A percentile compares a stretch with the other conserved stretches of the same genome.
phyloP scores from a whole-genome alignment of 1,284 basidiomycete genomes.

The Ustilago esculenta region DNA sequence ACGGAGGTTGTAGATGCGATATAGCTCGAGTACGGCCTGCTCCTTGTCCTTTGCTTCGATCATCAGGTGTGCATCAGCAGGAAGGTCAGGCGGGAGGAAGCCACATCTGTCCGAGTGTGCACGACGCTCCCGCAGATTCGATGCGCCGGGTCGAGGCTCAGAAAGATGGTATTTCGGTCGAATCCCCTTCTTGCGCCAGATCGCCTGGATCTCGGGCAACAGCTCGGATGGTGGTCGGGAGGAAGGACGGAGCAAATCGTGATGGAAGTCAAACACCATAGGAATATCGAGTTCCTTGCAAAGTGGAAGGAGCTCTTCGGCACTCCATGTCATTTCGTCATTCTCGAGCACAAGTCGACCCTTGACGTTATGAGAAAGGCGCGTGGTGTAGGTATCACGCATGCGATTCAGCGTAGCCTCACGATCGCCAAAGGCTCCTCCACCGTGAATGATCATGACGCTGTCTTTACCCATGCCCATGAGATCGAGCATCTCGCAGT shows the following conservation, averaged over 20 bases:
- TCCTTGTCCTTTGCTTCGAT: slow-evolving; percentile 94
- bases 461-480: slow-evolving; percentile 81
- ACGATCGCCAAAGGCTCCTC: slow-evolving; percentile 85
- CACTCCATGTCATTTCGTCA: slow-evolving; percentile 88
- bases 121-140: slow-evolving; percentile 72
- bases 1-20: slow-evolving; percentile 78
- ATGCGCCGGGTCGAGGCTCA: slow-evolving; percentile 68
- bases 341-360: slow-evolving; percentile 86
- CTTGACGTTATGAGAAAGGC: slow-evolving; percentile 75
- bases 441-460: slow-evolving; percentile 77
- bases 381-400: slow-evolving; percentile 75
- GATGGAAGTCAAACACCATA: slow-evolving; percentile 68
- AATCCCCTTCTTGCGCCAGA: slow-evolving; percentile 78
- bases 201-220: slow-evolving; percentile 78
- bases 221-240: slow-evolving; percentile 69
- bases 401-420: slow-evolving; percentile 76
- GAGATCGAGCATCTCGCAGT: slow-evolving; percentile 83
- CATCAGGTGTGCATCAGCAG: slow-evolving; percentile 77
- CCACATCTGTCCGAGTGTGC: slow-evolving; percentile 85
- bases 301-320: slow-evolving; percentile 82
- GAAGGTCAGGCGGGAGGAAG: slow-evolving; percentile 73
- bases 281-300: slow-evolving; percentile 85
- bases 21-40: slow-evolving; percentile 87
- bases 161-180: slow-evolving; percentile 88
- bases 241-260: slow-evolving; percentile 67